A percentile compares a stretch with the other conserved stretches of the same genome.
Conservation (phyloP, 352 stramenopile genomes). For the Phytophthora rubi region DNA sequence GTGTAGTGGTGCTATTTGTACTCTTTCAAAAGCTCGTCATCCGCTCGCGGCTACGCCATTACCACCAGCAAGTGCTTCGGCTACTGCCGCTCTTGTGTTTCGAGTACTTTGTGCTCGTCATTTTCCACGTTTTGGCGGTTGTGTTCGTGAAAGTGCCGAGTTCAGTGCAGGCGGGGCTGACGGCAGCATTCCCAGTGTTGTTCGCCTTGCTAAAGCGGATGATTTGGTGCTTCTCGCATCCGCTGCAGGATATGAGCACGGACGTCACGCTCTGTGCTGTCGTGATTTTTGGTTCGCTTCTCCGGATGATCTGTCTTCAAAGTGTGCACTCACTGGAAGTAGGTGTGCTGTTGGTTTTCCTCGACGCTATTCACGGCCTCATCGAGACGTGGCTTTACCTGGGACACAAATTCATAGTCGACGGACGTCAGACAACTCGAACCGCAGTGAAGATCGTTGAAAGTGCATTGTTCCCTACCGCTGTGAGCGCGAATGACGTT, state of each 20-base stretch:
- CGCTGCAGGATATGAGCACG: slow-evolving; percentile 33
- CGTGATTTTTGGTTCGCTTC: slow-evolving; percentile 37
- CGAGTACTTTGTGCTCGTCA: slow-evolving; percentile 24
- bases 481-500: background rate
- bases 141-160: slow-evolving; percentile 14
- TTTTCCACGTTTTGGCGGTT: slow-evolving; percentile 28
- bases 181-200: slow-evolving; percentile 19
- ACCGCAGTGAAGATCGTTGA: slow-evolving; percentile 37
- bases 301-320: slow-evolving; percentile 35
- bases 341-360: slow-evolving; percentile 9
- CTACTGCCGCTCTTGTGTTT: background rate
- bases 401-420: slow-evolving; percentile 29
- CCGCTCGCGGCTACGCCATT: background rate
- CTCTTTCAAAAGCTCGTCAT: background rate
- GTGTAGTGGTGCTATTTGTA: background rate
- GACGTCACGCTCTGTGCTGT: slow-evolving; percentile 33
- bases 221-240: slow-evolving; percentile 21
- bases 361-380: slow-evolving; percentile 17
- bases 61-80: background rate
- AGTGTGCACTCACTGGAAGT: slow-evolving; percentile 14
- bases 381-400: slow-evolving; percentile 28
- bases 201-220: slow-evolving; percentile 27
- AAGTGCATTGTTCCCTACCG: background rate
- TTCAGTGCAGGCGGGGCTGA: slow-evolving; percentile 12
- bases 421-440: slow-evolving; percentile 16